Base-by-base conservation (phyloP, 345 rosid species). In the Tarenaya hassleriana region DNA sequence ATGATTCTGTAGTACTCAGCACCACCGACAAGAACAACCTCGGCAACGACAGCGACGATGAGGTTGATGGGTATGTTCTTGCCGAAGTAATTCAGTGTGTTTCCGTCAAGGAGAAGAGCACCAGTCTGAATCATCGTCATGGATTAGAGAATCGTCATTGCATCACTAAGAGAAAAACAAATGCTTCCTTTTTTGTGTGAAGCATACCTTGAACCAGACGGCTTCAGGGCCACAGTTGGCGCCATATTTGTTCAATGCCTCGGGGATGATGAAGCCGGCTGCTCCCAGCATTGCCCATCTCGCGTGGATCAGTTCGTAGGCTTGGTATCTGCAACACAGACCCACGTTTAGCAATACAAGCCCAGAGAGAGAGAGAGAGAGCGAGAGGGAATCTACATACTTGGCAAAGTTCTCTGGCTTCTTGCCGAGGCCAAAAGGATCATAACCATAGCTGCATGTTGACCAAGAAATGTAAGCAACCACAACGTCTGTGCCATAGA, bases 241-340 rank as follows among this genome's bases (percentile, higher is more conserved):
- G 6, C 98, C 98, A 16, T 60, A 91, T 71, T 91, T 91, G 90
- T 91, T 87, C 49, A 81, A 84, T 34, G 95, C 95, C 75, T 91
- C 96, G 20, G 96, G 98, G 60, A 87, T 84, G 67, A 91, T 78
- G 74, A 72, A 82, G 4, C 98, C 96, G 19, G 98, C 98, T 15
- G 98, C 96, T 44, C 98, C 98, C 37, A 91, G 77, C 98, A 91
- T 91, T 1, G 98, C 98, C 98, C 96, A 87, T 61, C 96, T 82
- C 1, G 72, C 96, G 31, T 84, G 98, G 55, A 91, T 91, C 73
- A 91, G 68, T 72, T 91, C 98, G 55, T 52, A 87, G 37, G 96
- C 95, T 66, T 84, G 98, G 62, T 91, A 89, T 67, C 97, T 88
- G 64, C 29, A 59, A 51, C 41, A 59, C 14, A 53, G 2, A 24